These are phyloP conservation scores for Penicillium angulare DNA, from an alignment of 495 filamentous ascomycete species.

Conservation along the genomic window DNA sequence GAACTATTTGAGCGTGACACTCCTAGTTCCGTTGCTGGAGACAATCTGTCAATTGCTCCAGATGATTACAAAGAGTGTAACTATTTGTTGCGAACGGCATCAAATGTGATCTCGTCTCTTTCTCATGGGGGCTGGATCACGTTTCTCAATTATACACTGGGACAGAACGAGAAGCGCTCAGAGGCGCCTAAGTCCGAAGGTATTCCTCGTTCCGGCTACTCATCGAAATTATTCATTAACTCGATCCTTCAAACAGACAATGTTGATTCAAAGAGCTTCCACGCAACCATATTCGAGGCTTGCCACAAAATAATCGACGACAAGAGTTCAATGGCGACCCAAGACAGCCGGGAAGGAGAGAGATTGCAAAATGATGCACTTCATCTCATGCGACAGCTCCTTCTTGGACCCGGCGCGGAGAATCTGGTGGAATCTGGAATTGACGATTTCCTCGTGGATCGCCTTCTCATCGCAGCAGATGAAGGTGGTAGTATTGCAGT, in stretches of 20 bases:
- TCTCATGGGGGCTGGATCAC: conserved; percentile 44
- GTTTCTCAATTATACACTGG: conserved; percentile 35
- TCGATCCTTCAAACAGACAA: conserved; percentile 20
- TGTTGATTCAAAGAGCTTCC: conserved; percentile 32
- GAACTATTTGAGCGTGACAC: conserved; percentile 31
- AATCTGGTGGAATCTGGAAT: conserved; percentile 66
- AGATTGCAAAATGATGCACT: conserved; percentile 66
- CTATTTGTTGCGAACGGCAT: conserved; percentile 75
- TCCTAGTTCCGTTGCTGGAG: conserved; percentile 8
- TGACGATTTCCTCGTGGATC: conserved; percentile 69
- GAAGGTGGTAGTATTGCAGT: conserved; percentile 45
- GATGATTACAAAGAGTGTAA: conserved; percentile 74
- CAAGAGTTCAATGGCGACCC: conserved; percentile 5
- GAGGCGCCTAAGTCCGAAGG: conserved; percentile 31
- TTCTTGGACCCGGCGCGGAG: conserved; percentile 67
- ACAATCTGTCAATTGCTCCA: conserved; percentile 24
- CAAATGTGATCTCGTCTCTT: conserved; percentile 60
- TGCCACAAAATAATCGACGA: conserved; percentile 33
- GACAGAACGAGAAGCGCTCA: conserved; percentile 30
- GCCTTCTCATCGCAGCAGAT: conserved; percentile 61
- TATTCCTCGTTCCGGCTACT: conserved; percentile 13
- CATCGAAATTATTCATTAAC: neutral
- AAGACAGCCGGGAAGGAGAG: conserved; percentile 31
- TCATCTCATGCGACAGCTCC: conserved; percentile 70
- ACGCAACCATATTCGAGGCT: conserved; percentile 38